Conservation (phyloP, 495 filamentous ascomycete genomes). For the Penicillium turbatum region DNA sequence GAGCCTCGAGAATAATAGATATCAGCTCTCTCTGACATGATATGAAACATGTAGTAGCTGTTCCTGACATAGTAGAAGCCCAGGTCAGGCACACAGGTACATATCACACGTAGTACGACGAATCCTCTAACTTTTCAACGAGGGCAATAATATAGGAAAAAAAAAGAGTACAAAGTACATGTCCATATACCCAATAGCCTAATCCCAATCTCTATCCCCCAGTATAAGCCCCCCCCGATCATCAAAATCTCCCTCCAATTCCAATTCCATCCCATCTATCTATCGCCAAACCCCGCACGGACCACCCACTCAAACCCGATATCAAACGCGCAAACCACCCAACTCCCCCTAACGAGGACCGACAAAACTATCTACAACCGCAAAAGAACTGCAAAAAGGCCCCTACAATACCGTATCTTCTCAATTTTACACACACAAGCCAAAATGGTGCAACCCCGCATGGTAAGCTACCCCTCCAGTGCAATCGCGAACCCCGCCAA, state of each 20-base stretch:
- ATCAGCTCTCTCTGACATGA: neutral
- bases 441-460: slow-evolving; percentile 44
- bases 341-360: slow-evolving; percentile 5
- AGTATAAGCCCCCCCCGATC: no score
- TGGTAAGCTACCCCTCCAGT: slow-evolving; percentile 27
- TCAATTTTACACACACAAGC: neutral
- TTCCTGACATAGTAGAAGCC: neutral
- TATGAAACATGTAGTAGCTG: neutral
- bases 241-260: neutral
- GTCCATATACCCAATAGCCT: no score
- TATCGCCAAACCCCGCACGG: slow-evolving; percentile 18
- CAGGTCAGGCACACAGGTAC: neutral
- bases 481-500: slow-evolving; percentile 7
- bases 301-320: slow-evolving; percentile 19
- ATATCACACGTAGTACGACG: neutral
- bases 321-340: slow-evolving; percentile 6
- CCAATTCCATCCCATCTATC: slow-evolving; percentile 1
- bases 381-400: neutral
- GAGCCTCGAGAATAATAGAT: neutral
- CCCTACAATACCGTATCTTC: slow-evolving; percentile 5
- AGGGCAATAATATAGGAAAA: no score
- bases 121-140: neutral
- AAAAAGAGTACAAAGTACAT: no score
- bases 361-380: neutral
- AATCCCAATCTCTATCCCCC: no score